phyloP scores from a whole-genome alignment of 2,329 filamentous ascomycete genomes.

The Ampelomyces quisqualis region DNA sequence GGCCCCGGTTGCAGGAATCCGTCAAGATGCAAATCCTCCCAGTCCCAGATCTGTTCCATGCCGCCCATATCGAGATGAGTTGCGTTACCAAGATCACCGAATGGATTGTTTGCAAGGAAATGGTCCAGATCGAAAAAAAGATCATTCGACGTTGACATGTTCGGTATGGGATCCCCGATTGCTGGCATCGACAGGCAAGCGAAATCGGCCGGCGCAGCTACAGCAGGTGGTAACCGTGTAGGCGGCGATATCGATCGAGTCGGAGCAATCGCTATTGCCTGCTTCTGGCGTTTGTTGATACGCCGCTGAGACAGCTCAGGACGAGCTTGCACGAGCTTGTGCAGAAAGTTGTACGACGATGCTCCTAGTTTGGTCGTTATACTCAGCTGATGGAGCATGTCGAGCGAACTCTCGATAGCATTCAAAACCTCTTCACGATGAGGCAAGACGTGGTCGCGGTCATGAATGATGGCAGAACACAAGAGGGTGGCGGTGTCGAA shows the following conservation, averaged over 20 bases:
- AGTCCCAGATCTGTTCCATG: conserved; percentile 38
- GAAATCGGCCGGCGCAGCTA: background rate
- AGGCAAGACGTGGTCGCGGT: conserved; percentile 46
- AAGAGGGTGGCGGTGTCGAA: conserved; percentile 56
- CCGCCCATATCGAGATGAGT: conserved; percentile 28
- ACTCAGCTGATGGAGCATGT: conserved; percentile 35
- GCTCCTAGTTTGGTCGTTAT: conserved; percentile 32
- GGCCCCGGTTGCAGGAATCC: too few species aligned
- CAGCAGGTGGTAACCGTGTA: too few species aligned
- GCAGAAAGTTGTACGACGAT: conserved; percentile 34
- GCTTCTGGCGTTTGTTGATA: conserved; percentile 22
- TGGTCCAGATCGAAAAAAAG: conserved; percentile 31
- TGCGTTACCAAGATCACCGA: conserved; percentile 12
- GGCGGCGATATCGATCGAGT: too few species aligned
- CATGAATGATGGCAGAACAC: conserved; percentile 56
- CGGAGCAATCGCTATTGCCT: conserved; percentile 2
- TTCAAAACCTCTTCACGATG: conserved; percentile 46
- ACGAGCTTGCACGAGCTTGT: conserved; percentile 32
- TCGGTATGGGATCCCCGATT: background rate
- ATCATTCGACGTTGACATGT: conserved; percentile 16
- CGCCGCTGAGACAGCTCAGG: conserved; percentile 23
- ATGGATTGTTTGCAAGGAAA: conserved; percentile 32
- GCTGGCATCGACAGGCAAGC: background rate
- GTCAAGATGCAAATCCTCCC: conserved; percentile 32
- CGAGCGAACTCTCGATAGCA: conserved; percentile 40